Percentiles rank a stretch among this genome's conserved stretches.
Conservation (phyloP, 2,329 filamentous ascomycete genomes). For the Xylaria sp. region DNA sequence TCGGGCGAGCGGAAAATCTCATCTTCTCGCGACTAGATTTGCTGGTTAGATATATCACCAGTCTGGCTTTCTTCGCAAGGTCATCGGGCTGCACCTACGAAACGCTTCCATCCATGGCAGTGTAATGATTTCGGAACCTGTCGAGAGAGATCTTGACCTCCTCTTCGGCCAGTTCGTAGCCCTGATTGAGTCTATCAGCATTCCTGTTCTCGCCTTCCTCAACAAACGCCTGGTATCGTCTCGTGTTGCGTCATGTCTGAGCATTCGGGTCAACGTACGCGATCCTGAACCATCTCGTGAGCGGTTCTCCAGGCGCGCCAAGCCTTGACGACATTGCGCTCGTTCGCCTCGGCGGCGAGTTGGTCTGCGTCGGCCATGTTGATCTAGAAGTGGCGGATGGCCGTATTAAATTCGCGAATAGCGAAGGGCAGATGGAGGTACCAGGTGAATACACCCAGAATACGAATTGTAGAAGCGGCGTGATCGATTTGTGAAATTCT, state of each 20-base stretch:
- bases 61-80: background rate
- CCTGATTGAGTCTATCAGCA: conserved; percentile 48
- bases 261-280: conserved; percentile 52
- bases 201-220: background rate
- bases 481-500: background rate
- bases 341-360: conserved; percentile 37
- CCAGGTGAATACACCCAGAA: background rate
- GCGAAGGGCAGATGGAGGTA: background rate
- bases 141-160: conserved; percentile 83
- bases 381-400: conserved; percentile 9
- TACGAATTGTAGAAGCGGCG: too few relatives aligned
- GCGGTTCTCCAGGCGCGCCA: conserved; percentile 94
- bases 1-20: conserved; percentile 82
- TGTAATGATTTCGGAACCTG: conserved; percentile 70
- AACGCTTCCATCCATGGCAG: conserved; percentile 65
- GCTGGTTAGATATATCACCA: conserved; percentile 5
- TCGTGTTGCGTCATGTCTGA: too few relatives aligned
- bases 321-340: conserved; percentile 58
- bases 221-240: background rate
- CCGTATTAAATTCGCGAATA: background rate
- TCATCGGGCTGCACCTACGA: conserved; percentile 53
- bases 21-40: conserved; percentile 68
- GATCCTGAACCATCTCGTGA: conserved; percentile 89
- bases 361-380: conserved; percentile 41
- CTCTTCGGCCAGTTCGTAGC: conserved; percentile 85